Evolutionary conservation across 768 basidiomycete genomes (phyloP), one percentile per base, ranked within the genome.

Genomic region (Leccinellum albellum): DNA sequence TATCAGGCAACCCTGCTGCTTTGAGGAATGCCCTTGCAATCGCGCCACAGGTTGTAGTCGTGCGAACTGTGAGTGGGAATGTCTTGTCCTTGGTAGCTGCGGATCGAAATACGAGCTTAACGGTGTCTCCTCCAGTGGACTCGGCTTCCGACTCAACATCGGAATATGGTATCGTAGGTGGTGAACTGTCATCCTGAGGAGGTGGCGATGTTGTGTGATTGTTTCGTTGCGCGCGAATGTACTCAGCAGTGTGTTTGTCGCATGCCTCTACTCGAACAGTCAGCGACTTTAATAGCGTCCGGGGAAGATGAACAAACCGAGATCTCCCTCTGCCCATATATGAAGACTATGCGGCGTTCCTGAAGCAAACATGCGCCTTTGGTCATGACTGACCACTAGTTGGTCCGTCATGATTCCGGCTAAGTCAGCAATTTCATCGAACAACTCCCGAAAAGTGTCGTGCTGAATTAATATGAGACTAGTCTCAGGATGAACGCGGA

Each of bases 21-120:
- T 82, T 88, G 65, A 93, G 73, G 70, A 87, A 93, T 0, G 86
- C 88, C 62, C 80, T 82, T 51, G 92, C 81, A 54, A 93, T 88
- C 0, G 86, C 82, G 14, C 84, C 85, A 55, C 89, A 91, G 54
- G 81, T 90, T 20, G 90, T 89, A 20, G 86, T 87, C 7, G 82
- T 79, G 7, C 88, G 85, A 6, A 91, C 90, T 3, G 79, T 86
- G 31, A 93, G 75, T 1, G 79, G 77, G 48, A 91, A 78, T 37
- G 82, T 79, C 55, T 81, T 84, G 17, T 74, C 70, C 32, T 73
- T 74, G 12, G 76, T 78, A 20, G 70, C 57, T 10, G 73, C 72
- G 2, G 88, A 88, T 17, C 87, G 87, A 10, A 92, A 67, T 37
- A 80, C 75, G 26, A 92, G 76, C 60, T 84, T 88, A 73, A 91